Base-by-base conservation (phyloP, 148 eudicot genomes). In the Pouteria glomerata region DNA sequence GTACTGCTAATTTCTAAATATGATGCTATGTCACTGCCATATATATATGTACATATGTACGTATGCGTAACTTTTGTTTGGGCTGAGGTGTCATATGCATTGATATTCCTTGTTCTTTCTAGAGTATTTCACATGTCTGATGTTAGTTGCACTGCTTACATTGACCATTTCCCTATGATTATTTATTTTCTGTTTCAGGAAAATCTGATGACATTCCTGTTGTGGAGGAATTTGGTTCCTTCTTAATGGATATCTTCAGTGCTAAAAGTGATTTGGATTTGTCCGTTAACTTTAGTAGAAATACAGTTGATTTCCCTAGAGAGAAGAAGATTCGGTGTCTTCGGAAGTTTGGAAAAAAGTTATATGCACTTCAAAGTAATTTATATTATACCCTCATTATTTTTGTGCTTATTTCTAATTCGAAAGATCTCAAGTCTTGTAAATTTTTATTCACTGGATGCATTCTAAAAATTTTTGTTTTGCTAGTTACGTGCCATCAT, bases 161-260 rank as follows among this genome's bases (percentile, higher is more conserved):
- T 47, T 31, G 6, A 24, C n/a, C 30, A 41, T 70, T 19, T 62
- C 29, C 47, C 57, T 39, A 59, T 12, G 12, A 26, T 13, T 56
- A 8, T 72, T 69, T 48, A 19, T 5, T 59, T 68, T 77, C 48
- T 18, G 44, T 85, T 81, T 58, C 86, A 94, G 98, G 96, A 52
- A 63, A 82, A 30, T 62, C 74, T 60, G 79, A 66, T 18, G 73
- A 76, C 14, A 81, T 73, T 77, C 97, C 96, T 59, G 81, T 82
- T 27, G 99, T 95, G 71, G 88, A 79, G 78, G 87, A 53, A 55
- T 92, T 91, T 66, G 99, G 99, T 68, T 95, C 99, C 50, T 95
- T 86, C 72, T 66, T 78, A 35, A 95, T 95, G 99, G 89, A 88
- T 70, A 83, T 91, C 78, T 95, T 95, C 82, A 79, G 81, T 81